Conservation (phyloP, 176 grass and related monocot species). For the Dendrocalamus sinicus region DNA sequence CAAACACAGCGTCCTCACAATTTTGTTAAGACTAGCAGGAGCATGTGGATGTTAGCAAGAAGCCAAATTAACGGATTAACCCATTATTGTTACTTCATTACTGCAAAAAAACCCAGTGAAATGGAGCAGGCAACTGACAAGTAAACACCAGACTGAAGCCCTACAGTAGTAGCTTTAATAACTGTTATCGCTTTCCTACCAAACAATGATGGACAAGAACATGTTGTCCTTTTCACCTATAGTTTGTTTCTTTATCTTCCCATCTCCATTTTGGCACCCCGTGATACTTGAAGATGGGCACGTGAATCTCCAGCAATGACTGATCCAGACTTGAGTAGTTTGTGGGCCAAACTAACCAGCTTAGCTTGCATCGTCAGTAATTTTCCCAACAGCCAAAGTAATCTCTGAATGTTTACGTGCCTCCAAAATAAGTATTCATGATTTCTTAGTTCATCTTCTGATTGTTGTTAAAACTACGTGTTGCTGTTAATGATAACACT, state of each 20-base stretch:
- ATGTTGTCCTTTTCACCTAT: slow-evolving; percentile 12
- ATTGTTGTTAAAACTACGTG: neutral
- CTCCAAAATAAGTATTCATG: slow-evolving; percentile 1
- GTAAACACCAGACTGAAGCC: neutral
- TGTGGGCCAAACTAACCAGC: slow-evolving; percentile 18
- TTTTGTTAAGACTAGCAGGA: slow-evolving; percentile 12
- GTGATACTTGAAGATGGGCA: slow-evolving; percentile 36
- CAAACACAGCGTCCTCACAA: slow-evolving; percentile 10
- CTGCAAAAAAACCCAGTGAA: neutral
- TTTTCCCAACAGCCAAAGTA: neutral
- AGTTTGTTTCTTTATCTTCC: slow-evolving; percentile 23
- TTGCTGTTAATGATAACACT: neutral
- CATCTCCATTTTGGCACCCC: slow-evolving; percentile 10
- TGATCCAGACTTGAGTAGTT: neutral
- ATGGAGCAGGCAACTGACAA: slow-evolving; percentile 4
- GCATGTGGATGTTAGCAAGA: slow-evolving; percentile 3
- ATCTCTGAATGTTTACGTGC: slow-evolving; percentile 7
- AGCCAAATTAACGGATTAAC: slow-evolving; percentile 21
- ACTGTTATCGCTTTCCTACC: slow-evolving; percentile 19
- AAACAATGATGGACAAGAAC: slow-evolving; percentile 29
- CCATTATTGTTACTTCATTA: neutral
- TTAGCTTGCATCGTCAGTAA: neutral
- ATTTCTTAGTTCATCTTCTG: neutral
- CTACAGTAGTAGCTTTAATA: neutral
- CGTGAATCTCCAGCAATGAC: slow-evolving; percentile 43